Conservation (phyloP, 176 grass and related monocot genomes). For the Alopecurus myosuroides region DNA sequence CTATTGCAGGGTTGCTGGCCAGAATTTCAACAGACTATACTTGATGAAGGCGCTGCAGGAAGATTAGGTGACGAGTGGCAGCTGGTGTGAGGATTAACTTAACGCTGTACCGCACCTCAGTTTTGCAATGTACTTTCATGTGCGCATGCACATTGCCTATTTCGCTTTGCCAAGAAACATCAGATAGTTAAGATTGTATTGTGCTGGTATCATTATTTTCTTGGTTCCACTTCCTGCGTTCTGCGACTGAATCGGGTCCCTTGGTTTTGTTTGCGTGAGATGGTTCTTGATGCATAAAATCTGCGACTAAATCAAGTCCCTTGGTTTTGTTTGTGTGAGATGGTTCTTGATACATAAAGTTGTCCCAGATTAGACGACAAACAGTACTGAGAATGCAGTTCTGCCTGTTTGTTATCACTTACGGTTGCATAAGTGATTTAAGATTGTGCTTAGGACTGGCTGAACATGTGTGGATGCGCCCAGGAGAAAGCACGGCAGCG, state of each 20-base stretch:
- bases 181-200: constrained; percentile 9
- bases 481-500: neutral
- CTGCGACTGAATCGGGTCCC: neutral
- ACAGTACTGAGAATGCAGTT: neutral
- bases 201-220: neutral
- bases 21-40: constrained; percentile 77
- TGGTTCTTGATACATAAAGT: neutral
- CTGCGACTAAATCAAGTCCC: neutral
- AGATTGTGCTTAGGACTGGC: neutral
- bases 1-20: constrained; percentile 65
- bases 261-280: neutral
- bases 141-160: neutral
- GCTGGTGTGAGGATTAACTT: constrained; percentile 18
- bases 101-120: neutral
- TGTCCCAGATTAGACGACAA: neutral
- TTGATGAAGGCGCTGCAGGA: constrained; percentile 91
- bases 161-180: constrained; percentile 9
- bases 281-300: neutral
- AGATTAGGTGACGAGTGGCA: constrained; percentile 33
- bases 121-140: constrained; percentile 29
- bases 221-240: neutral
- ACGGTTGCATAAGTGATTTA: neutral
- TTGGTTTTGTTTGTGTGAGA: neutral
- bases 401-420: neutral
- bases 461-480: neutral